Evolutionary conservation across 106 monocot genomes (phyloP).

Genomic region (Dioscorea dumetorum): DNA sequence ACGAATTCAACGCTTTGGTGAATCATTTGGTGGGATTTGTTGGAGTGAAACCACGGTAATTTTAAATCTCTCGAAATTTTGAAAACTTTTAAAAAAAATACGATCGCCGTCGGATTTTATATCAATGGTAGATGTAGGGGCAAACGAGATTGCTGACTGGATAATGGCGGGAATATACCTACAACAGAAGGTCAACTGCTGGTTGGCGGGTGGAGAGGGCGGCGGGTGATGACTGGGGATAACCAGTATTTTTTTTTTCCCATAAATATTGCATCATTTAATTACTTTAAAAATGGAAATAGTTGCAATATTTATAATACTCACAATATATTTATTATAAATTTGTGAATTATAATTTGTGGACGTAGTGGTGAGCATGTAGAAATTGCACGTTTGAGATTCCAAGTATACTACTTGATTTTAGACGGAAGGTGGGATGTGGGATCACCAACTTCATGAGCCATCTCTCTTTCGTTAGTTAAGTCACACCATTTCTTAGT

Average conservation of each 20-base stretch:
- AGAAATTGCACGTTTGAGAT: neutral
- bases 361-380: neutral
- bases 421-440: neutral
- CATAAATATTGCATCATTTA: neutral
- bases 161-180: neutral
- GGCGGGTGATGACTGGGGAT: neutral
- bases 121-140: neutral
- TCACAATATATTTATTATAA: neutral
- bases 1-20: slow-evolving; percentile 9
- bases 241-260: neutral
- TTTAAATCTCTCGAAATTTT: neutral
- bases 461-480: slow-evolving; percentile 1
- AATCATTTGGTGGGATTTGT: slow-evolving; percentile 33
- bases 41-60: slow-evolving; percentile 9
- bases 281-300: neutral
- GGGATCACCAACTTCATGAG: neutral
- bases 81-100: neutral
- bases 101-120: neutral
- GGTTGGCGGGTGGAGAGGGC: too few relatives aligned
- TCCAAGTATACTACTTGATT: neutral
- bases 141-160: neutral
- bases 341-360: neutral
- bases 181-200: too few relatives aligned
- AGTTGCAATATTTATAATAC: neutral
- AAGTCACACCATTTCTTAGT: slow-evolving; percentile 5